Base-by-base conservation (phyloP, 441 rosid genomes). In the Mallotus repandus region DNA sequence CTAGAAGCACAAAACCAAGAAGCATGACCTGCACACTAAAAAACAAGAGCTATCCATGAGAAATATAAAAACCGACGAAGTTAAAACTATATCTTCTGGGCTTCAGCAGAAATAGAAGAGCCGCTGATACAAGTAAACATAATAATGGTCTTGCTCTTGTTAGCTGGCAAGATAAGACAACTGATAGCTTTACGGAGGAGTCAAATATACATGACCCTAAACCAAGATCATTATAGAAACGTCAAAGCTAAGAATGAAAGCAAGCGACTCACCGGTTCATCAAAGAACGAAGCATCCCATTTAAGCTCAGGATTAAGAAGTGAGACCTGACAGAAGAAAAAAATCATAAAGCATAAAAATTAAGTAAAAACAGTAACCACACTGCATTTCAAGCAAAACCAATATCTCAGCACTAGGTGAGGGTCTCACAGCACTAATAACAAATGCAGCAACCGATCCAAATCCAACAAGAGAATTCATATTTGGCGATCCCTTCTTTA, bases 21-120 rank as follows among this genome's bases (percentile, higher is more conserved):
- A 95, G 97, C 99, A 95, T 93, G 84, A 95, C 96, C 97, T 95
- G 96, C 92, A 87, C 84, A 52, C 93, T 90, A 91, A 87, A 85
- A 88, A 63, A 84, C 70, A 78, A 72, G 85, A 77, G 82, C 76
- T 73, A 77, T 79, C 81, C 78, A 76, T 86, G 84, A 89, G 87
- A 82, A 84, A 77, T 58, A 72, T 78, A 69, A 7, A 48, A 50
- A 14, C 69, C 58, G 71, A 61, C 54, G 43, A 64, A 61, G 43
- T 62, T 65, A 35, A 50, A 55, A n/a, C 22, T 59, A 60, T 38
- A 71, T 46, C 41, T 16, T 16, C 32, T 46, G 21, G 63, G 63
- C 46, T 59, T 79, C 41, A 54, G 68, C 35, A 46, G 25, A 49
- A 10, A 71, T n/a, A 78, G 56, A 54, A 68, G 53, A 69, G 60